These are phyloP conservation scores for Thuja plicata DNA, from an alignment of 83 land plant genomes.

Conservation along the genomic window DNA sequence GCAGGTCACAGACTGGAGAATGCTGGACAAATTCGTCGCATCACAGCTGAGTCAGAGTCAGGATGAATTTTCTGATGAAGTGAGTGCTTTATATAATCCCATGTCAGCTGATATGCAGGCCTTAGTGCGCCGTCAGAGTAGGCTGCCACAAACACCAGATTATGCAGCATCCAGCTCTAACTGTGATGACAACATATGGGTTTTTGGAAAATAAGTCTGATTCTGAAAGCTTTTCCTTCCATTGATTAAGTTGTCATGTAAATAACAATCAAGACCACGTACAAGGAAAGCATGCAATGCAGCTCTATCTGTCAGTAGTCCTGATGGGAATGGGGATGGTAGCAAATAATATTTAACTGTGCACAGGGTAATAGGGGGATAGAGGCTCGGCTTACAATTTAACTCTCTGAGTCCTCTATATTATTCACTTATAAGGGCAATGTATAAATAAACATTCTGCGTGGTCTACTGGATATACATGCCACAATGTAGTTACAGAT, in stretches of 20 bases:
- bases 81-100: not conserved
- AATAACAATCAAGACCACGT: conserved; percentile 1
- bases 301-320: not conserved
- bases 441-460: conserved; percentile 9
- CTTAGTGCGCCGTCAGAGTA: conserved; percentile 6
- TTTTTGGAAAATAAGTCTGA: conserved; percentile 10
- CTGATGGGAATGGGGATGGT: not conserved
- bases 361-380: not conserved
- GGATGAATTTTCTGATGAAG: conserved; percentile 26
- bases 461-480: not conserved
- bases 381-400: not conserved
- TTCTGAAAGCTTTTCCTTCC: not conserved
- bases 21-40: conserved; percentile 68
- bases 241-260: conserved; percentile 5
- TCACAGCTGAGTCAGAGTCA: conserved; percentile 66
- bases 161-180: conserved; percentile 10
- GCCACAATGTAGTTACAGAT: not conserved
- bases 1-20: conserved; percentile 59
- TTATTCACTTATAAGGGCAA: not conserved
- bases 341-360: conserved; percentile 2
- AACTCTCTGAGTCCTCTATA: not conserved
- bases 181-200: conserved; percentile 12
- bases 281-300: not conserved
- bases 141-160: not conserved
- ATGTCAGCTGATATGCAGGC: not conserved